These are phyloP conservation scores for Nannochloropsis oceanica DNA, from an alignment of 108 stramenopile species.

Conservation along the genomic window DNA sequence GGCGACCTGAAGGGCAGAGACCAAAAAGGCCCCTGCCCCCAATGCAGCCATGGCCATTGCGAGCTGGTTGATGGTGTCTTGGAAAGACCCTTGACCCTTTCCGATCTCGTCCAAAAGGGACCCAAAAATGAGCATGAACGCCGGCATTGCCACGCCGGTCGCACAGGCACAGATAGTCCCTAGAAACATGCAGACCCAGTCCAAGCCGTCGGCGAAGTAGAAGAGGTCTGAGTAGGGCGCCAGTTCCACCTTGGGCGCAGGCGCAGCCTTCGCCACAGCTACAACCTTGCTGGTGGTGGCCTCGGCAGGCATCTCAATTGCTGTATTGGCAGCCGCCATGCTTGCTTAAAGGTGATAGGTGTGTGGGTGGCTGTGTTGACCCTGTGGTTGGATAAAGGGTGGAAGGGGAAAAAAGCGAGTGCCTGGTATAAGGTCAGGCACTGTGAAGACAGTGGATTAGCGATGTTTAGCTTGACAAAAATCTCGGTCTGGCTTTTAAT, in stretches of 20 bases:
- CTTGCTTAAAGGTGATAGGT: no score
- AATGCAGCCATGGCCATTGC: not conserved
- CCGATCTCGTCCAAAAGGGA: slow-evolving; percentile 12
- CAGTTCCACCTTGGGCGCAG: not conserved
- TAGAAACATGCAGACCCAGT: not conserved
- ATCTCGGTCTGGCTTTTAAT: no score
- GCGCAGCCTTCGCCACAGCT: not conserved
- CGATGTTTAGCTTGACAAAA: no score
- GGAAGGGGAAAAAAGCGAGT: no score
- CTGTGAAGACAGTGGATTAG: no score
- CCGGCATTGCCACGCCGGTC: not conserved
- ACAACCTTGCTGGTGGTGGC: not conserved
- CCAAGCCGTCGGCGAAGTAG: not conserved
- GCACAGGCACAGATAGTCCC: not conserved
- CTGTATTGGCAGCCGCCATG: not conserved
- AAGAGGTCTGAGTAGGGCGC: not conserved
- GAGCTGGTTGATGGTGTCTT: not conserved
- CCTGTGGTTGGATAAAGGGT: no score
- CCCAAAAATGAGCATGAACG: slow-evolving; percentile 18
- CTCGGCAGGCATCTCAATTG: not conserved
- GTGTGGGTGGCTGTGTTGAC: no score
- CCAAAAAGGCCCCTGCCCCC: not conserved
- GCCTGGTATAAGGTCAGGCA: no score
- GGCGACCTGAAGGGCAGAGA: slow-evolving; percentile 8
- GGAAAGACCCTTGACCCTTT: not conserved